phyloP scores from a whole-genome alignment of 305 asterid genomes.

The Fraxinus sp. region DNA sequence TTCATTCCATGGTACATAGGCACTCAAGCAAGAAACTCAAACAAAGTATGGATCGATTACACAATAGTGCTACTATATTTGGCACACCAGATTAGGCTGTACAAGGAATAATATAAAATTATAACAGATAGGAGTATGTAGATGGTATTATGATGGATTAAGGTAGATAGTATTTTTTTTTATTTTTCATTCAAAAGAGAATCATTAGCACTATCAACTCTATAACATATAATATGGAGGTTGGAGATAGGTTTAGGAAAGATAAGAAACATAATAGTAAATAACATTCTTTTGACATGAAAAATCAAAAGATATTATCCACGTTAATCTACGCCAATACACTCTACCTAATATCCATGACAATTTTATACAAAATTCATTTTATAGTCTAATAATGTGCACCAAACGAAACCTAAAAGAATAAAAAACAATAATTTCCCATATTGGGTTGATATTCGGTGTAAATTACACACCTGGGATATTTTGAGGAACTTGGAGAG shows the following conservation, averaged over 20 bases:
- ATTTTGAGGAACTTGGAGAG: constrained; percentile 78
- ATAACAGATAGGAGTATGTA: not conserved
- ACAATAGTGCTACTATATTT: not conserved
- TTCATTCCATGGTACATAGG: not conserved
- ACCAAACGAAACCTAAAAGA: not conserved
- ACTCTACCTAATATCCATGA: not conserved
- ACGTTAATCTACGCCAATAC: not conserved
- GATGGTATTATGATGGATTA: not conserved
- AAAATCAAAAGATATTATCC: not conserved
- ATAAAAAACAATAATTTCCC: not conserved
- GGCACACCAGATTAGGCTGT: not conserved
- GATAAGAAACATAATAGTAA: not conserved
- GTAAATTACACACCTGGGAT: constrained; percentile 59
- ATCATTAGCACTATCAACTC: not conserved
- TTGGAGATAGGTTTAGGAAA: not conserved
- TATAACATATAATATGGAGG: not conserved
- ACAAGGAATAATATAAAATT: not conserved
- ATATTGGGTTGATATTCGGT: not conserved
- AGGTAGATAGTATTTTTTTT: not conserved
- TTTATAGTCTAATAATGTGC: not conserved
- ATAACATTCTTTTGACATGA: not conserved
- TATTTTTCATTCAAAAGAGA: not conserved
- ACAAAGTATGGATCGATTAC: not conserved
- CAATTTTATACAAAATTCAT: not conserved
- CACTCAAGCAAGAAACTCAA: constrained; percentile 6